These are phyloP conservation scores for Stenocarpella maydis DNA, from an alignment of 2,329 filamentous ascomycete species.

Conservation along the genomic window DNA sequence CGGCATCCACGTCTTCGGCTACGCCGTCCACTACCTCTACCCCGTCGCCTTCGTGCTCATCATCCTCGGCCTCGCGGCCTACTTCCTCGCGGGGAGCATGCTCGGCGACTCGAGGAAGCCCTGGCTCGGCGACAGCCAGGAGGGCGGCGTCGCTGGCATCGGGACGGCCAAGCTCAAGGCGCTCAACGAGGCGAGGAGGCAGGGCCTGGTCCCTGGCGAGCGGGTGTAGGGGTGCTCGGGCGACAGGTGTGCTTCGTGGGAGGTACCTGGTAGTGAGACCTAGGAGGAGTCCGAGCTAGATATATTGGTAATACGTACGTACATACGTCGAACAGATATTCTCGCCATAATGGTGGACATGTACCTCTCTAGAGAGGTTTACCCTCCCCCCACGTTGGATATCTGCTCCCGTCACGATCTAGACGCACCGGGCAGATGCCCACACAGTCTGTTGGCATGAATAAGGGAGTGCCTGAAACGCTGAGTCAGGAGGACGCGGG, in stretches of 20 bases:
- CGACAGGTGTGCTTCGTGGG: not conserved
- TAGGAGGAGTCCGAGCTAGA: not conserved
- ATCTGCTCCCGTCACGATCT: no score
- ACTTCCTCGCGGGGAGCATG: conserved; percentile 84
- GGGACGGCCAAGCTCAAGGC: conserved; percentile 87
- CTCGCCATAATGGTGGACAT: not conserved
- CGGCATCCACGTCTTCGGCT: conserved; percentile 84
- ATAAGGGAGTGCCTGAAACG: conserved; percentile 25
- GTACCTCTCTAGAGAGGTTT: not conserved
- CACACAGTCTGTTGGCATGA: not conserved
- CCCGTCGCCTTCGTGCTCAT: conserved; percentile 96
- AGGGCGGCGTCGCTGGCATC: conserved; percentile 78
- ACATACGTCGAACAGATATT: not conserved
- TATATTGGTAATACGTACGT: conserved; percentile 13
- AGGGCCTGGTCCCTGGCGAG: conserved; percentile 41
- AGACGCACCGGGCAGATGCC: conserved; percentile 2
- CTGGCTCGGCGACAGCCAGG: conserved; percentile 90
- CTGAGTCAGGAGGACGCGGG: conserved; percentile 1
- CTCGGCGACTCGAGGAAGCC: conserved; percentile 93
- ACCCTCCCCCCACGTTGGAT: no score
- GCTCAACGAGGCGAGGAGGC: conserved; percentile 62
- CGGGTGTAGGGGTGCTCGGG: conserved; percentile 9
- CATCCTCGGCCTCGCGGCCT: conserved; percentile 82
- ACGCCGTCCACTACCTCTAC: conserved; percentile 86
- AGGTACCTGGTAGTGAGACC: not conserved